phyloP scores from a whole-genome alignment of 176 grass and related monocot genomes.

The Raddia guianensis region DNA sequence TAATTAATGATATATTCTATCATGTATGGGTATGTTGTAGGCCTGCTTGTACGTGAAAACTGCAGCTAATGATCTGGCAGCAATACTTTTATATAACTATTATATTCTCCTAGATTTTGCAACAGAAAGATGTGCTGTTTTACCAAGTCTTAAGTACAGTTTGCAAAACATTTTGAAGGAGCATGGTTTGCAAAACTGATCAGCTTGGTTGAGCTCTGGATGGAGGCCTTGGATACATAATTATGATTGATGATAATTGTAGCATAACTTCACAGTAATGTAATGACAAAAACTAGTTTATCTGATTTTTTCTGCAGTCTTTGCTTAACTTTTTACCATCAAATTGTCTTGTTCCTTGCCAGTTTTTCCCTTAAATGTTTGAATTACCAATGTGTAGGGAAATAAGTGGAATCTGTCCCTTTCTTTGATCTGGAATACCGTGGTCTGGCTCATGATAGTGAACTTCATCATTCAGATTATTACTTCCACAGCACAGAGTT shows the following conservation, averaged over 20 bases:
- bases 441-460: slow-evolving; percentile 79
- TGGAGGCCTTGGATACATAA: background rate
- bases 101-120: slow-evolving; percentile 1
- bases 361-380: slow-evolving; percentile 16
- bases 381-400: slow-evolving; percentile 50
- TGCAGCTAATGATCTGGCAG: background rate
- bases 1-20: background rate
- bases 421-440: slow-evolving; percentile 74
- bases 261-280: background rate
- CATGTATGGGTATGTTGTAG: background rate
- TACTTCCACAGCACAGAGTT: slow-evolving; percentile 78
- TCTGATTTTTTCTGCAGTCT: slow-evolving; percentile 1
- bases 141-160: background rate
- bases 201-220: background rate
- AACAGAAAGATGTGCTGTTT: slow-evolving; percentile 7
- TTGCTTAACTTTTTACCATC: background rate
- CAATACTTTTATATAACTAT: background rate
- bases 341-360: background rate
- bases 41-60: background rate
- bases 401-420: slow-evolving; percentile 80
- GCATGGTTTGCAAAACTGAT: background rate
- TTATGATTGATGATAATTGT: background rate
- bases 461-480: slow-evolving; percentile 92
- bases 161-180: background rate
- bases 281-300: background rate